Base-by-base conservation (phyloP, 2,329 filamentous ascomycete genomes). In the Dactylellina leptospora region DNA sequence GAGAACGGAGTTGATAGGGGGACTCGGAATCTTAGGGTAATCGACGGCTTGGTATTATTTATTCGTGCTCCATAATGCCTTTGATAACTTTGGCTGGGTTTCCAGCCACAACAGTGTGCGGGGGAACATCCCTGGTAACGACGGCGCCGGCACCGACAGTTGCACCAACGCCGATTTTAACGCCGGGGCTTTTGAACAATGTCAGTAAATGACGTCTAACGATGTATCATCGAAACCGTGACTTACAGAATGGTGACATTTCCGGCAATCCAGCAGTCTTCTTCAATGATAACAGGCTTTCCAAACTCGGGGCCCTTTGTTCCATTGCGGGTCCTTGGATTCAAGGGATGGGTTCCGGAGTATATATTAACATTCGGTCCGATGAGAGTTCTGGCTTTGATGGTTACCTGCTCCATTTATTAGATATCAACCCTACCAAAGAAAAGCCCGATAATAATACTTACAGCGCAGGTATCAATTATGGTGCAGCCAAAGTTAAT, bases 291-390 rank as follows among this genome's bases (percentile, higher is more conserved):
- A 61, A 97, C 89, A 16, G 85, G 82, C 28, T 86, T 86, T 11
- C 90, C 92, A 66, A 88, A 80, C 77, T 90, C 88, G 4, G 86
- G 85, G 30, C 90, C 91, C 75, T 88, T 87, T 48, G 87, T 89
- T 4, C 92, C 93, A 76, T 90, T 87, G 20, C 91, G 85, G 74
- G 86, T 84, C 78, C 89, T 87, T 25, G 89, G 87, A 78, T 96
- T 91, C 11, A 88, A 87, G 42, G 88, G 87, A 51, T 90, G 84
- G 42, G 87, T 89, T 30, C 88, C 87, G 13, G 90, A 92, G 78
- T 92, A 90, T 75, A 97, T 90, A 74, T 87, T 93, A 64, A 97
- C 93, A 75, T 93, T 91, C 0, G 91, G 90, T 1, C 92, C 92
- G 74, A 93, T 88, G 78, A 89, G 76, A 81, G 82, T 77, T 48